Base-by-base conservation (phyloP, 345 rosid genomes). In the Laguncularia racemosa region DNA sequence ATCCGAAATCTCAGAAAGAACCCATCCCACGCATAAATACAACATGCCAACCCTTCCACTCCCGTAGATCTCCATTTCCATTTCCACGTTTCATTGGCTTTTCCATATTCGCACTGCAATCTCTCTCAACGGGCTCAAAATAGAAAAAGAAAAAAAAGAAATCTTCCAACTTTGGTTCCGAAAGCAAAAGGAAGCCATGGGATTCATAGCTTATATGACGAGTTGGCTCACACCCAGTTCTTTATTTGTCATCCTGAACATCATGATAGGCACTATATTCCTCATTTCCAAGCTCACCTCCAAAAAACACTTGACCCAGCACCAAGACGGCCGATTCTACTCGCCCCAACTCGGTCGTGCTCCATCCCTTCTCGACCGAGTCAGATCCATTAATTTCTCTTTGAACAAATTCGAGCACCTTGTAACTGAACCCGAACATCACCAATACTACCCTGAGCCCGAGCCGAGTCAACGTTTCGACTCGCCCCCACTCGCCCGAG, bases 201-300 rank as follows among this genome's bases (percentile, higher is more conserved):
- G 74, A 3, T 12, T 50, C 13, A 64, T 50, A 66, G 57, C n/a
- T 18, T 67, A 61, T 49, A n/a, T 68, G 14, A 66, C 75, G 44
- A 62, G 67, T 71, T 83, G 80, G 78, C 45, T 78, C 53, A 74
- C 86, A 2, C 84, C 88, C 26, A 58, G 82, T 44, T 66, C 81
- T 13, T 86, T 88, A 38, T 85, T 88, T 68, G 63, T 88, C 62
- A 48, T 85, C 18, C 64, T 88, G 62, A 88, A 88, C 59, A 68
- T 88, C 47, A 61, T 80, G 64, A 81, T 88, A 56, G 90, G 78
- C 55, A 80, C 86, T 62, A 76, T 85, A 60, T 60, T 57, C 17
- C 45, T 88, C 59, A 69, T 62, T 19, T 76, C 93, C 55, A 77
- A 77, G 1, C 65, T 73, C 43, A 66, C 67, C 60, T 63, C 77